These are phyloP conservation scores for Naganishia friedmannii DNA, from an alignment of 768 basidiomycete species.

Conservation along the genomic window DNA sequence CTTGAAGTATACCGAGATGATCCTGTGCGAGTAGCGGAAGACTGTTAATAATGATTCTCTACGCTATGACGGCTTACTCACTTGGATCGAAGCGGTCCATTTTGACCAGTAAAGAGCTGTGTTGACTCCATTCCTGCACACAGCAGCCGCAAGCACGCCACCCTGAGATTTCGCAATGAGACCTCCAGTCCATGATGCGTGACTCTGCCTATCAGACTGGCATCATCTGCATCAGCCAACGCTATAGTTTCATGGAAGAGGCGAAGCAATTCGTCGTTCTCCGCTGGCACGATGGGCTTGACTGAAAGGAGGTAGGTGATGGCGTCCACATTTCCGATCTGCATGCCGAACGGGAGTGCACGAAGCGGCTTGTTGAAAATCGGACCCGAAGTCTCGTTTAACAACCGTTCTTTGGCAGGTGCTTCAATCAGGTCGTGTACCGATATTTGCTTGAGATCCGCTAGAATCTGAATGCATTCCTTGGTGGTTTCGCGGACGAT, in stretches of 20 bases:
- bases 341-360: slow-evolving; percentile 87
- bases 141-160: slow-evolving; percentile 86
- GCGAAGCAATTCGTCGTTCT: slow-evolving; percentile 86
- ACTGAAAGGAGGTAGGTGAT: slow-evolving; percentile 88
- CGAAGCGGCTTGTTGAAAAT: slow-evolving; percentile 96
- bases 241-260: slow-evolving; percentile 90
- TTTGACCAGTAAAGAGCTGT: slow-evolving; percentile 78
- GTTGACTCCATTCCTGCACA: slow-evolving; percentile 92
- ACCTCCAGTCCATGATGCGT: slow-evolving; percentile 71
- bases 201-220: slow-evolving; percentile 71
- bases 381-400: slow-evolving; percentile 58
- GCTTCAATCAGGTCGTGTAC: slow-evolving; percentile 73
- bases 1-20: slow-evolving; percentile 96
- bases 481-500: slow-evolving; percentile 82
- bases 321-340: slow-evolving; percentile 97
- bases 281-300: slow-evolving; percentile 81
- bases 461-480: slow-evolving; percentile 71
- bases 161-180: slow-evolving; percentile 83
- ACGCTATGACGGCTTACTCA: slow-evolving; percentile 49
- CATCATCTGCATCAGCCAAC: slow-evolving; percentile 90
- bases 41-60: neutral
- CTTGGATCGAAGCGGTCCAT: slow-evolving; percentile 70
- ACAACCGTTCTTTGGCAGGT: slow-evolving; percentile 74
- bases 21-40: slow-evolving; percentile 56
- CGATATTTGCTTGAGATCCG: slow-evolving; percentile 67